phyloP scores from a whole-genome alignment of 2,329 filamentous ascomycete species.

The Chrysoporthe cubensis region DNA sequence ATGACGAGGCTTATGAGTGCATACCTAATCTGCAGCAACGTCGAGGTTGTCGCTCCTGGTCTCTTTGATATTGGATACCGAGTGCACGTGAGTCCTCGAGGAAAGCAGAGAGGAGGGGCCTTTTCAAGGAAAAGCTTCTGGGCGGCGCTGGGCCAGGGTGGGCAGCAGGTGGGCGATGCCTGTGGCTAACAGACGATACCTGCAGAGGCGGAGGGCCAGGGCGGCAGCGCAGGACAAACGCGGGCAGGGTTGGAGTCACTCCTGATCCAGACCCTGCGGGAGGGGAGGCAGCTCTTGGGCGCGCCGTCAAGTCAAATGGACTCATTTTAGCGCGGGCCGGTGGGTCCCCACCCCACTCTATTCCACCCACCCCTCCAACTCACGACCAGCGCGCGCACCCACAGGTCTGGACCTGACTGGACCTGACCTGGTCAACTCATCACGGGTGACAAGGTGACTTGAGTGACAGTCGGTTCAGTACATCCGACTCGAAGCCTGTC shows the following conservation, averaged over 20 bases:
- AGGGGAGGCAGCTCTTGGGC: neutral
- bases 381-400: constrained; percentile 7
- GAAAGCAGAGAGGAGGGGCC: constrained; percentile 17
- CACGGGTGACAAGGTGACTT: constrained; percentile 12
- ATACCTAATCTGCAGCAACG: constrained; percentile 20
- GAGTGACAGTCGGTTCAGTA: neutral
- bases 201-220: neutral
- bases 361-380: neutral
- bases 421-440: neutral
- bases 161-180: constrained; percentile 4
- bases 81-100: constrained; percentile 18
- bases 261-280: neutral
- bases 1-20: constrained; percentile 22
- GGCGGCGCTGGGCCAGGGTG: constrained; percentile 10
- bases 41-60: constrained; percentile 18
- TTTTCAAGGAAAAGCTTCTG: constrained; percentile 17
- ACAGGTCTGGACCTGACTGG: neutral
- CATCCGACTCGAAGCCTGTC: constrained; percentile 14
- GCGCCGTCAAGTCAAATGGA: constrained; percentile 2
- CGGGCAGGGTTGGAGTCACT: constrained; percentile 1
- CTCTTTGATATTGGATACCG: constrained; percentile 27
- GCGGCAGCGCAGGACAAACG: neutral
- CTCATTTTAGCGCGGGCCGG: constrained; percentile 10
- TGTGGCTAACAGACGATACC: constrained; percentile 11
- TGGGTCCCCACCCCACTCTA: neutral